phyloP scores from a whole-genome alignment of 345 rosid species.

The Physaria fendleri region DNA sequence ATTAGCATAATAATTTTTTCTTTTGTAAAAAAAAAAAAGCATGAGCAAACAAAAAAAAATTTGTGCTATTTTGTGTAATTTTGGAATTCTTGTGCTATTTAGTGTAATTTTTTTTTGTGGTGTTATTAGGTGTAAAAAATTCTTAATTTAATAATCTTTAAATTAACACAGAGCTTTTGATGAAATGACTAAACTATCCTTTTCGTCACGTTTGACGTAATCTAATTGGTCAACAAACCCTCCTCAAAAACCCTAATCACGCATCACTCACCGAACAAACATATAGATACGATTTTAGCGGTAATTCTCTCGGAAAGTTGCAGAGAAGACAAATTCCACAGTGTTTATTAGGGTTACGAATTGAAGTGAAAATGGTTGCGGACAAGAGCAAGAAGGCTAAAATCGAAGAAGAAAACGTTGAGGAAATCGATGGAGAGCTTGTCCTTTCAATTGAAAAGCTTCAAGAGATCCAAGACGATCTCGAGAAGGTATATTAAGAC shows the following conservation, averaged over 20 bases:
- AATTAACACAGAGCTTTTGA: neutral
- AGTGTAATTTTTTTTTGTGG: too few species aligned
- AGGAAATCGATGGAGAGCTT: conserved; percentile 68
- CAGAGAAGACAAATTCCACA: neutral
- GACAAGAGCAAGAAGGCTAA: conserved; percentile 87
- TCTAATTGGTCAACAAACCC: conserved; percentile 18
- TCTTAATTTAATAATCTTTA: neutral
- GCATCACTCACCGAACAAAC: conserved; percentile 2
- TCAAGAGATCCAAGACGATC: conserved; percentile 95
- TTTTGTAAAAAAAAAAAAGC: too few species aligned
- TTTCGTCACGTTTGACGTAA: neutral
- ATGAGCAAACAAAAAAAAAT: too few species aligned
- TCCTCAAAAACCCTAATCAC: conserved; percentile 20
- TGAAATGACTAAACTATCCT: neutral
- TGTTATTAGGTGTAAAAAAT: too few species aligned
- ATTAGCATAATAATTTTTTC: too few species aligned
- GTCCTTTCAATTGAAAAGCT: conserved; percentile 86
- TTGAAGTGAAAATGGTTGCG: conserved; percentile 49
- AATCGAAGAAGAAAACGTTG: conserved; percentile 57
- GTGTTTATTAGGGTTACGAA: conserved; percentile 1
- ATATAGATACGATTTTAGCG: conserved; percentile 22
- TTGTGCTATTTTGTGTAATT: too few species aligned
- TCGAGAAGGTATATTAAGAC: conserved; percentile 53
- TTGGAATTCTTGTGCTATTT: too few species aligned
- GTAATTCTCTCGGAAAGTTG: conserved; percentile 1